phyloP scores from a whole-genome alignment of 306 rosid species.

The Corylus americana region DNA sequence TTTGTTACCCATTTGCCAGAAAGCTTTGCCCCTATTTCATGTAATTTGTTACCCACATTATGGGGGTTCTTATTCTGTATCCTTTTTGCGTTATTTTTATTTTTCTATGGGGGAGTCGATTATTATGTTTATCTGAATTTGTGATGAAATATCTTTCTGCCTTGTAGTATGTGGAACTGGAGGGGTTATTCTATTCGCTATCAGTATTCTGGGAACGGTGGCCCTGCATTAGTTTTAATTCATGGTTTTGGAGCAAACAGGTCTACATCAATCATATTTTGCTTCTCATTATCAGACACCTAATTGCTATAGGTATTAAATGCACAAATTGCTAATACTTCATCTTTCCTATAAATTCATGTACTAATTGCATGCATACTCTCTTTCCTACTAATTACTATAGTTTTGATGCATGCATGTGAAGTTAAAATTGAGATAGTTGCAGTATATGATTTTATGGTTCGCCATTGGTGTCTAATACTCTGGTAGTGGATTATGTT shows the following conservation, averaged over 20 bases:
- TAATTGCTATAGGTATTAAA: constrained; percentile 41
- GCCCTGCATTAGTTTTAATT: constrained; percentile 76
- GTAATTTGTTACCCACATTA: not conserved
- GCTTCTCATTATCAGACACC: constrained; percentile 49
- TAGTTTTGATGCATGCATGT: not conserved
- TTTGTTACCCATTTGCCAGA: not conserved
- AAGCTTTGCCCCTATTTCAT: not conserved
- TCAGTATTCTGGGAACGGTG: constrained; percentile 65
- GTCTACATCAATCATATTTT: constrained; percentile 46
- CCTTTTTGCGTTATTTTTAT: not conserved
- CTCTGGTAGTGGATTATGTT: not conserved
- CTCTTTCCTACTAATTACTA: not conserved
- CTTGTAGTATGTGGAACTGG: constrained; percentile 80
- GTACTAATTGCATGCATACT: not conserved
- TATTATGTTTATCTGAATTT: not conserved
- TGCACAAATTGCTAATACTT: constrained; percentile 24
- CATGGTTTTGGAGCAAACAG: constrained; percentile 99
- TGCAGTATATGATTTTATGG: not conserved
- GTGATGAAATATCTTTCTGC: not conserved
- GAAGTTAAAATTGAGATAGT: not conserved
- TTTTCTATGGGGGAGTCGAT: not conserved
- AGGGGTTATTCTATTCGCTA: constrained; percentile 82
- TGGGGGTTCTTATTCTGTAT: not conserved
- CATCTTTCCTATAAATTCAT: not conserved
- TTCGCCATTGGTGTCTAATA: not conserved